Base-by-base conservation (phyloP, 495 filamentous ascomycete species). In the Penicillium herquei region DNA sequence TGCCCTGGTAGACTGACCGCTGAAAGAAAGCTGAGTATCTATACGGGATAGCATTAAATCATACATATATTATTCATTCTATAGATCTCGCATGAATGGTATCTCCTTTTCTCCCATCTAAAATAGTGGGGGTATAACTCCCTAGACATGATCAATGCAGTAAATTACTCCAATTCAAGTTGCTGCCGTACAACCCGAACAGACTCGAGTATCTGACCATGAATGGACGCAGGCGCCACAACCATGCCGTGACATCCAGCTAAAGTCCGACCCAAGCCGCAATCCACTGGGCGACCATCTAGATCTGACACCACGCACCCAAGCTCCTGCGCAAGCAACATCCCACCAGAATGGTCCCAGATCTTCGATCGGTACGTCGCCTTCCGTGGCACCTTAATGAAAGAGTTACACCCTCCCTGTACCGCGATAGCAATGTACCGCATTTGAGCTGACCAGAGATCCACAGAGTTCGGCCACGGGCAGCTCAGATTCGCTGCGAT, bases 341-440 rank as follows among this genome's bases (percentile, higher is more conserved):
- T 84, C 0, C 84, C 86, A 7, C 86, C 87, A 0, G 83, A 81
- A 67, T 90, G 87, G 58, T 90, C 87, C 87, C 87, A 90, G 13
- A 87, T 74, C 67, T 86, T 85, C n/a, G 79, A 85, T 26, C 71
- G 71, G 53, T 84, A 73, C 0, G 70, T 65, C 3, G 68, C 62
- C 5, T 73, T 71, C 54, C 75, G 73, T 49, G 87, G 85, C 10
- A 89, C 72, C 74, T 87, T 86, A 12, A 90, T 62, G 7, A 82
- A 78, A 43, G 80, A 71, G 66, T 87, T 85, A 12, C 78, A 82
- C 7, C 81, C 76, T 12, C 64, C 64, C 3, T 81, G 82, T 11
- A 87, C 68, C 0, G 83, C 82, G 33, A 89, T 73, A 8, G 78
- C 75, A 3, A 82, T 78, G 72, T 88, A 90, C 35, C 87, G 78